phyloP scores from a whole-genome alignment of 139 green algal species.

The Chlorella sp. region DNA sequence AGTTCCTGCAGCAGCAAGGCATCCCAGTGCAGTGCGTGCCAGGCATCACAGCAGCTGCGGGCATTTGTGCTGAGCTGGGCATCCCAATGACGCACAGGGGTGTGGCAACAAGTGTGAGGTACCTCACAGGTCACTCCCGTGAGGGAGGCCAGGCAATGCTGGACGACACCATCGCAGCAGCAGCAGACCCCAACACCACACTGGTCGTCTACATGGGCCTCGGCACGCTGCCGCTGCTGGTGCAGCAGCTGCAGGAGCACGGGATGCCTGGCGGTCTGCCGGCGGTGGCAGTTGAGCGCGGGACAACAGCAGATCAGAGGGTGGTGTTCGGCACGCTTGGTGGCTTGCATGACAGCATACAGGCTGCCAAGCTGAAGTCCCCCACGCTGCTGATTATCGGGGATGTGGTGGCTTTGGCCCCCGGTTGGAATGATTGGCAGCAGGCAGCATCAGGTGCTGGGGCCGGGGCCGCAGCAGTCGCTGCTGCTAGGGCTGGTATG shows the following conservation, averaged over 20 bases:
- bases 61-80: constrained; percentile 43
- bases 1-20: constrained; percentile 71
- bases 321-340: constrained; percentile 65
- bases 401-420: too few species aligned
- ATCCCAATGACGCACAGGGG: constrained; percentile 92
- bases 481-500: too few species aligned
- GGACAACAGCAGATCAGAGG: constrained; percentile 82
- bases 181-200: constrained; percentile 82
- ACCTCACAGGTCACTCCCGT: constrained; percentile 86
- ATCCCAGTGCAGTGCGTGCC: constrained; percentile 82
- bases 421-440: too few species aligned
- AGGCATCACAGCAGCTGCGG: constrained; percentile 64
- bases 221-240: constrained; percentile 72
- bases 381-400: constrained; percentile 95
- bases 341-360: constrained; percentile 32
- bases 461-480: too few species aligned
- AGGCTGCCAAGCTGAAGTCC: constrained; percentile 28
- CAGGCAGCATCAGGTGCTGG: too few species aligned
- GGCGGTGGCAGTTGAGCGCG: constrained; percentile 89
- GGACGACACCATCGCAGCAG: constrained; percentile 33
- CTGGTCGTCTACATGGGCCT: constrained; percentile 99
- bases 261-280: constrained; percentile 63
- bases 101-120: constrained; percentile 82
- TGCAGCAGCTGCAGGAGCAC: constrained; percentile 46
- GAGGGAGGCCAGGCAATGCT: constrained; percentile 70